Evolutionary conservation across 768 basidiomycete species (phyloP), one percentile per base, ranked within the genome.

Genomic region (Calocybe cyanea): DNA sequence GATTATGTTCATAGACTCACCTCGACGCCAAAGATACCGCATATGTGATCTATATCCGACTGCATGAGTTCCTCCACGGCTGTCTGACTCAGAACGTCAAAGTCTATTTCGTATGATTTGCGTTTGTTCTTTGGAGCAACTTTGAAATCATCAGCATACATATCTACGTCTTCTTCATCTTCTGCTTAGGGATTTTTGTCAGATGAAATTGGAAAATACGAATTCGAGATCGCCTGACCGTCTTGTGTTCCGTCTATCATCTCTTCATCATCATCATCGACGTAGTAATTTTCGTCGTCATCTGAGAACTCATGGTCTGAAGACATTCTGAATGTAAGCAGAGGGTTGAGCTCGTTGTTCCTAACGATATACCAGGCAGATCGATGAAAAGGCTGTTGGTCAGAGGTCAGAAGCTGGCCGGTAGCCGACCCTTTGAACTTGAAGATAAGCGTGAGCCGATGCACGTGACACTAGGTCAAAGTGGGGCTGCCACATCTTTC

Each of bases 41-140:
- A 78, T 50, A 97, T 87, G 63, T 93, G 82, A n/a, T 89, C 87
- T 35, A 92, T 71, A 57, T 94, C 90, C 43, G 69, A 63, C 48
- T 73, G 69, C 80, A 96, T 92, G 54, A 82, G 78, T 52, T 76
- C 79, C 72, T 88, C 84, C 42, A 99, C 81, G 18, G 83, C 80
- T 4, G 66, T 56, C 58, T 89, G 81, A 45, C 77, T 78, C 41
- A 94, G 78, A 10, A 85, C 76, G 46, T 87, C 81, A 61, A 83
- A 87, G n/a, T 90, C 83, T 34, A 96, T 80, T 57, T 96, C 91
- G 60, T 92, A 96, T 2, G 81, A 65, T 68, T 89, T 87, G 51
- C 62, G 72, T 56, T 75, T 77, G 35, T 69, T 71, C 60, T 80
- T 83, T 3, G 71, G 62, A 0, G 67, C 56, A 38, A 85, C 66